phyloP scores from a whole-genome alignment of 2,329 filamentous ascomycete species.

The Aureobasidium lini region DNA sequence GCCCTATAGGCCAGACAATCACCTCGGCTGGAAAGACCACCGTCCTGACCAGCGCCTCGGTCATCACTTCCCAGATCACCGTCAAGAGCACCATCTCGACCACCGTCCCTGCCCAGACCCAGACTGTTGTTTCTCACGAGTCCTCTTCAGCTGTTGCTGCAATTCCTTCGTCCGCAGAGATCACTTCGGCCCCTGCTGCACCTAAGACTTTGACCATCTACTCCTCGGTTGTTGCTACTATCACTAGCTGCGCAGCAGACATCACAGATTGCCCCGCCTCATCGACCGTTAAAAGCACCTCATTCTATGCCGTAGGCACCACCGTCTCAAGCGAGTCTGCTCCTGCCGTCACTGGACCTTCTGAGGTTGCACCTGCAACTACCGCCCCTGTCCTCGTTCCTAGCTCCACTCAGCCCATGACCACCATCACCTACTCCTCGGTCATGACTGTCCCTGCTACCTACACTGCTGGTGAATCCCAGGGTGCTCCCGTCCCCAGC shows the following conservation, averaged over 20 bases:
- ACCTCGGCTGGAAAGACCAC: too few relatives aligned
- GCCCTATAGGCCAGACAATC: slow-evolving; percentile 10
- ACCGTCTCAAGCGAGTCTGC: slow-evolving; percentile 15
- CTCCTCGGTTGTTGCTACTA: slow-evolving; percentile 19
- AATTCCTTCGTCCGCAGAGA: slow-evolving; percentile 6
- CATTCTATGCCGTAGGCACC: slow-evolving; percentile 16
- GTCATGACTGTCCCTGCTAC: slow-evolving; percentile 30
- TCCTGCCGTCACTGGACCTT: slow-evolving; percentile 12
- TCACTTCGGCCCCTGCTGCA: slow-evolving; percentile 3
- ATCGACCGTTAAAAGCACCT: slow-evolving; percentile 17
- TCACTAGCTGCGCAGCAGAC: slow-evolving; percentile 20
- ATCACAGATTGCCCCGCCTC: slow-evolving; percentile 21
- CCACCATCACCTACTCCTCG: slow-evolving; percentile 36
- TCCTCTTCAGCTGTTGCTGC: slow-evolving; percentile 11
- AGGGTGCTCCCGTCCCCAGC: slow-evolving; percentile 25
- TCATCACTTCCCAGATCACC: slow-evolving; percentile 17
- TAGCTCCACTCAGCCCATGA: slow-evolving; percentile 21
- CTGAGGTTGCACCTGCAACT: slow-evolving; percentile 14
- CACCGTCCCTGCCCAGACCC: slow-evolving; percentile 16
- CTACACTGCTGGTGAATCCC: slow-evolving; percentile 28
- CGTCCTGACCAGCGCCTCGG: slow-evolving; percentile 17
- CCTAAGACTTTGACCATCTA: slow-evolving; percentile 20
- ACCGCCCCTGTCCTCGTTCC: slow-evolving; percentile 5
- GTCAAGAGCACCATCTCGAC: slow-evolving; percentile 18
- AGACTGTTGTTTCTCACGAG: neutral